phyloP scores from a whole-genome alignment of 768 basidiomycete species.

The Rhizopogon vesiculosus region DNA sequence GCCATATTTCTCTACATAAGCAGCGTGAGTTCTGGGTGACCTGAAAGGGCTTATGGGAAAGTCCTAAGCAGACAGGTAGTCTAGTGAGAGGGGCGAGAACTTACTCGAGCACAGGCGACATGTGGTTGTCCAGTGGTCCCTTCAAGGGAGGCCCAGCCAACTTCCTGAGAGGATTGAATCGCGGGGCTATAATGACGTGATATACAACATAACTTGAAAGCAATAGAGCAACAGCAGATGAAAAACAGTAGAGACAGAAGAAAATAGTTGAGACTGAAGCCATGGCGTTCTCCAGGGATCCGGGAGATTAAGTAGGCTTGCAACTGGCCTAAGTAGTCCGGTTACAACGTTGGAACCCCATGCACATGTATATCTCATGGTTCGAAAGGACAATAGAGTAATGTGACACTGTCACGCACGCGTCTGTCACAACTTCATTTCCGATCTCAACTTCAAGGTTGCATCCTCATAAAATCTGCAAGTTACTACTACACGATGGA shows the following conservation, averaged over 20 bases:
- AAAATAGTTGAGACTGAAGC: conserved; percentile 2
- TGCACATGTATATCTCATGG: conserved; percentile 2
- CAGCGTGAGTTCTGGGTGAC: conserved; percentile 51
- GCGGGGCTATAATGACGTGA: conserved; percentile 20
- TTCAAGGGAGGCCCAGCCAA: conserved; percentile 59
- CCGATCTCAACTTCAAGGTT: background rate
- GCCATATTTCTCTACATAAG: conserved; percentile 56
- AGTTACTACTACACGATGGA: conserved; percentile 26
- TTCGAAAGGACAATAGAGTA: conserved; percentile 5
- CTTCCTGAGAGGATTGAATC: conserved; percentile 40
- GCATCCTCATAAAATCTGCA: conserved; percentile 13
- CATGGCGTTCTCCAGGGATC: background rate
- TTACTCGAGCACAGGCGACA: conserved; percentile 55
- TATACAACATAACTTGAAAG: conserved; percentile 18
- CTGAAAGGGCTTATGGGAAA: conserved; percentile 39
- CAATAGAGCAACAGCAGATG: conserved; percentile 8
- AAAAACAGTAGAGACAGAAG: background rate
- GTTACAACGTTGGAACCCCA: background rate
- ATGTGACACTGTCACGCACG: conserved; percentile 4
- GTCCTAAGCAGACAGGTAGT: background rate
- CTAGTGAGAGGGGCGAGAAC: conserved; percentile 13
- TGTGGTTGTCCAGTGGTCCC: conserved; percentile 48
- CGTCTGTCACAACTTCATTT: conserved; percentile 3
- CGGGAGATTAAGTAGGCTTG: background rate
- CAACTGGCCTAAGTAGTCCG: background rate